Conservation (phyloP, 495 filamentous ascomycete genomes). For the Ascodesmis nigricans region DNA sequence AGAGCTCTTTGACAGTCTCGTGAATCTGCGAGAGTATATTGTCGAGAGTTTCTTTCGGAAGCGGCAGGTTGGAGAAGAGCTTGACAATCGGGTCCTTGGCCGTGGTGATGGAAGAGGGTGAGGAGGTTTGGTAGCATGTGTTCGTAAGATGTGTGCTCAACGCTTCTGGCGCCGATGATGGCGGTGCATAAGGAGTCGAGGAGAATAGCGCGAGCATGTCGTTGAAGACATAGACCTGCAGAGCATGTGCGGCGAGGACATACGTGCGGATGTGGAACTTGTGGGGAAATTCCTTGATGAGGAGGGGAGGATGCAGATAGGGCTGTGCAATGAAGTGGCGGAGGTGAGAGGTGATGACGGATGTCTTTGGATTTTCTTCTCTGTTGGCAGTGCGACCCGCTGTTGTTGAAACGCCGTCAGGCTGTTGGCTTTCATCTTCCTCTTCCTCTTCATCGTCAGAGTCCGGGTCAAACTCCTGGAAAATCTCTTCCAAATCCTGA, state of each 20-base stretch:
- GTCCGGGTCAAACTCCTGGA: slow-evolving; percentile 61
- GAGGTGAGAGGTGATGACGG: slow-evolving; percentile 65
- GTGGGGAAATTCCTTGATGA: slow-evolving; percentile 45
- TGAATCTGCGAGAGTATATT: slow-evolving; percentile 51
- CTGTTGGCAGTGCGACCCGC: neutral
- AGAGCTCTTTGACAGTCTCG: slow-evolving; percentile 45
- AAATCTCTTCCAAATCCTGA: slow-evolving; percentile 57
- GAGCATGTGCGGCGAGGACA: slow-evolving; percentile 51
- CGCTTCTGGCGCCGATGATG: slow-evolving; percentile 28
- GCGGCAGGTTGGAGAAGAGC: slow-evolving; percentile 50
- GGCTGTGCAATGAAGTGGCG: slow-evolving; percentile 89
- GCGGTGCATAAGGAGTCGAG: slow-evolving; percentile 36
- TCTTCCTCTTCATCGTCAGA: slow-evolving; percentile 41
- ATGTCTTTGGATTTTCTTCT: slow-evolving; percentile 8
- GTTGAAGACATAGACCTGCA: slow-evolving; percentile 69
- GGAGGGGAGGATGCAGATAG: slow-evolving; percentile 79
- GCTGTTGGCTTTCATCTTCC: slow-evolving; percentile 17
- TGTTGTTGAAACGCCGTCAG: too few relatives aligned
- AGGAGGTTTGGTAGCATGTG: slow-evolving; percentile 76
- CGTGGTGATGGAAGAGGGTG: too few relatives aligned
- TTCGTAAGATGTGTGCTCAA: slow-evolving; percentile 72
- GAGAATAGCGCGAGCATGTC: slow-evolving; percentile 89
- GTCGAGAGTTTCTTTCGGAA: too few relatives aligned
- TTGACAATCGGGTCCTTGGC: slow-evolving; percentile 38
- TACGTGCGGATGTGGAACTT: slow-evolving; percentile 96